Evolutionary conservation across 2,329 filamentous ascomycete species (phyloP).

Genomic region (Aspergillaceae sp.): DNA sequence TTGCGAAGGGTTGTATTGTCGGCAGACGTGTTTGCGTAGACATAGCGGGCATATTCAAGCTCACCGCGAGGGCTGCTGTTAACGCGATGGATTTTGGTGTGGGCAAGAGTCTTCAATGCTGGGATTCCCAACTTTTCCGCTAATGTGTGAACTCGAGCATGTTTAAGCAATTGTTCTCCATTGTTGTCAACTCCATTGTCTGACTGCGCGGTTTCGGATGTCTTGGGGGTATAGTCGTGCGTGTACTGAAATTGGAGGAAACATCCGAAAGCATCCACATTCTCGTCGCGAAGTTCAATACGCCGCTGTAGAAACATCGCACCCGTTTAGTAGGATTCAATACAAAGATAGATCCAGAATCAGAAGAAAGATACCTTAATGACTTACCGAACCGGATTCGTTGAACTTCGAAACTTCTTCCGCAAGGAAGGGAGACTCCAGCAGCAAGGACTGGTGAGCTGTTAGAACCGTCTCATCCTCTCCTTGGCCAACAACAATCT

Average conservation of each 20-base stretch:
- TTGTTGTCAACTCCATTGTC: constrained; percentile 54
- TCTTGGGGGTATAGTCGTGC: constrained; percentile 70
- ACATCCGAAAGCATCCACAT: constrained; percentile 65
- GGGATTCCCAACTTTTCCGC: constrained; percentile 67
- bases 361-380: constrained; percentile 5
- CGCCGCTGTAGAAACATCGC: constrained; percentile 44
- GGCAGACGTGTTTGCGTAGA: constrained; percentile 65
- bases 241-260: constrained; percentile 81
- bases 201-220: constrained; percentile 45
- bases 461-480: constrained; percentile 56
- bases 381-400: constrained; percentile 51
- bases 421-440: constrained; percentile 65
- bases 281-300: constrained; percentile 59
- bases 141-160: constrained; percentile 82
- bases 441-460: constrained; percentile 70
- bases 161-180: constrained; percentile 77
- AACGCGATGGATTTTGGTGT: constrained; percentile 86
- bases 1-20: constrained; percentile 67
- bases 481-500: constrained; percentile 55
- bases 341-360: not conserved
- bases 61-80: constrained; percentile 81
- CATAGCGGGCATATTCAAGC: constrained; percentile 83
- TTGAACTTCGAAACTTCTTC: constrained; percentile 55
- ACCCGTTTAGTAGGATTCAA: constrained; percentile 1
- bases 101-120: constrained; percentile 65